Evolutionary conservation across 257 asterid genomes (phyloP), one percentile per base, ranked within the genome.

Genomic region (Plantago ovata): DNA sequence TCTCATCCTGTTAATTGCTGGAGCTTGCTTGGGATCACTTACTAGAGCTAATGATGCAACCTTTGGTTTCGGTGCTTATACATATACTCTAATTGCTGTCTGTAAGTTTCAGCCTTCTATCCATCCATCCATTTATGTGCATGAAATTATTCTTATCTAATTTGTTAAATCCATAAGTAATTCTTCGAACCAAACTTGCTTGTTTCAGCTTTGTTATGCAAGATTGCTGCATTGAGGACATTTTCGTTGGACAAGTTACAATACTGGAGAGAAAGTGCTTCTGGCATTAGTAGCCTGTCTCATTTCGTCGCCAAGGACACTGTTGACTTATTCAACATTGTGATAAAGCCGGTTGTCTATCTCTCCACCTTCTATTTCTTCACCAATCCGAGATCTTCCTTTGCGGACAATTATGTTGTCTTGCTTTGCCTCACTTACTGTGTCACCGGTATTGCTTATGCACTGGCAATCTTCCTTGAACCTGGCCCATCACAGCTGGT

Each of bases 401-500:
- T 91, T 40, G 75, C 66, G 24, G 79, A 63, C 67, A 91, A 91
- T 77, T 91, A 87, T 5, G 10, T 72, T 3, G 94, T 83, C 66
- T 77, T 91, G 82, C 86, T 91, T 53, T 87, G 96, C 79, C 93
- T 91, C 28, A 96, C 85, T 15, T 91, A 87, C 61, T 87, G 98
- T 53, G 98, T 91, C 11, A 91, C 96, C 9, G 96, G 98, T 13
- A 75, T 91, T 14, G 98, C 85, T 45, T 91, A 91, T 58, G 89
- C 79, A 1, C 50, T 91, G 62, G 90, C 96, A 67, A 87, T 87
- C 71, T 87, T 91, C 67, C 96, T 91, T 18, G 94, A 82, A 22
- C n/a, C n/a, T n/a, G n/a, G n/a, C n/a, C n/a, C n/a, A n/a, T n/a
- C 89, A 50, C 98, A 91, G 77, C 84, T 91, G 92, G 98, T 87